Base-by-base conservation (phyloP, 257 asterid genomes). In the Gentiana macrophylla region DNA sequence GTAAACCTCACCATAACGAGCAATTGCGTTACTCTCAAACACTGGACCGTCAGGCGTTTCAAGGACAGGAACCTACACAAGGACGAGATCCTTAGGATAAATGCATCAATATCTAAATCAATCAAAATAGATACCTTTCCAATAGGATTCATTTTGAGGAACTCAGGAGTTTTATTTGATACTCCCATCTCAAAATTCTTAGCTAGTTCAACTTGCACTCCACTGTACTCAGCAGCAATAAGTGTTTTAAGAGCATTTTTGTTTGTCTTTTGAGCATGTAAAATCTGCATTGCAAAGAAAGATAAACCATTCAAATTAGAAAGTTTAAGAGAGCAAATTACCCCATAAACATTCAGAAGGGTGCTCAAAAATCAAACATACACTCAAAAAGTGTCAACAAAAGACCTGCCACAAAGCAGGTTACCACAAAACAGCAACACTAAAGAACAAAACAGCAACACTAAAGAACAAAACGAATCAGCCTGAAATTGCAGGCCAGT, bases 21-120 rank as follows among this genome's bases (percentile, higher is more conserved):
- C 96, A 71, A 90, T 90, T 7, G 98, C 96, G 56, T 86, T 90
- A 82, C 98, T 90, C 78, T 90, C 96, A 52, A 86, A 90, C 12
- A 90, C 37, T 1, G 91, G 55, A 13, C 98, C 96, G 32, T 86
- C 96, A 5, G 98, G 94, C 2, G 96, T 90, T 74, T 90, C 91
- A 35, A 90, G 96, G 62, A 84, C 96, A 36, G 98, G 96, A 45
- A 90, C 67, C 97, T 89, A 61, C 60, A 70, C 35, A 45, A 66
- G 15, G 8, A 67, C 47, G n/a, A 50, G 41, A 62, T 24, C 11
- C 34, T 12, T 6, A 46, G 63, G 35, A 52, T 57, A 41, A 41
- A 41, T 41, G 5, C 46, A 7, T 5, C 6, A 41, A 41, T 10
- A 41, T 7, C 2, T 5, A 60, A 13, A 13, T 52, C 5, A 0